Evolutionary conservation across 805 yeast genomes (phyloP).

Genomic region (Ogataea zsoltii): DNA sequence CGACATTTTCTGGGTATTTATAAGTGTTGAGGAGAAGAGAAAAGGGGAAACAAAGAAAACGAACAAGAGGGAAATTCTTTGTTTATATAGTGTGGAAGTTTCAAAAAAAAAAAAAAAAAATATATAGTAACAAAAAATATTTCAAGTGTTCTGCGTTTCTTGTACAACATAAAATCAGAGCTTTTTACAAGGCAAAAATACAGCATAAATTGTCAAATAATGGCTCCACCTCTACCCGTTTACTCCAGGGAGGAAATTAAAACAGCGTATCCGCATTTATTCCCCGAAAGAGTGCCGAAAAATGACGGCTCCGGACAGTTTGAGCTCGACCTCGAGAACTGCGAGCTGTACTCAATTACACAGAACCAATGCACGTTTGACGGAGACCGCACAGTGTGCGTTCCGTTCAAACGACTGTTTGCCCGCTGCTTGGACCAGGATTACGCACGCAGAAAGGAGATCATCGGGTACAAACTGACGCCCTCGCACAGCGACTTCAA

Average conservation of each 20-base stretch:
- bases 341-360: constrained; percentile 39
- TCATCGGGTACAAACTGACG: constrained; percentile 32
- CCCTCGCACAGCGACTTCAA: constrained; percentile 24
- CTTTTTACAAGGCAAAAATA: neutral
- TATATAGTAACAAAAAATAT: neutral
- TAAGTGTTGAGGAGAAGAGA: neutral
- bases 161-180: neutral
- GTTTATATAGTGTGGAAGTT: no score
- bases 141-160: neutral
- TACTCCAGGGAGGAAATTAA: constrained; percentile 39
- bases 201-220: no score
- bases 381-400: constrained; percentile 43
- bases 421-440: constrained; percentile 40
- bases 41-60: neutral
- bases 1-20: constrained; percentile 2
- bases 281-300: constrained; percentile 22
- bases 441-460: constrained; percentile 21
- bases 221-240: constrained; percentile 56
- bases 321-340: constrained; percentile 16
- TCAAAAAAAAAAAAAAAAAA: neutral
- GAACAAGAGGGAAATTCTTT: neutral
- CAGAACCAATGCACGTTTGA: constrained; percentile 51
- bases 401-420: constrained; percentile 50
- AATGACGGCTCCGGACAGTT: constrained; percentile 6
- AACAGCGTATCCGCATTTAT: constrained; percentile 26